phyloP scores from a whole-genome alignment of 768 basidiomycete species.

The Chalciporus pseudorubinellus region DNA sequence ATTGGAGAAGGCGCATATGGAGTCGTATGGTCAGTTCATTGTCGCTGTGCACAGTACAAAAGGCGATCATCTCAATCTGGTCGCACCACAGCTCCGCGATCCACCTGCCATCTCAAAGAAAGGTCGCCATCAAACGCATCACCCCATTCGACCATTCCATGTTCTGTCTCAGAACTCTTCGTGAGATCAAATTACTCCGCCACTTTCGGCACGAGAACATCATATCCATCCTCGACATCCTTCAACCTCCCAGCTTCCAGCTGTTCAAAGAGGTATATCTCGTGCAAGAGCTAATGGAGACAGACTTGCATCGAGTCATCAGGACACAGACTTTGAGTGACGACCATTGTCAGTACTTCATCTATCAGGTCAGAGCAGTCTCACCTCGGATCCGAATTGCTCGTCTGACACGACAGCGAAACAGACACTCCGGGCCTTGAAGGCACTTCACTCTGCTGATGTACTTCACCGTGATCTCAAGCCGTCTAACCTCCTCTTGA shows the following conservation, averaged over 20 bases:
- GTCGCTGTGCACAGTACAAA: neutral
- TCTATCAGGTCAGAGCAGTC: slow-evolving; percentile 74
- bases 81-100: slow-evolving; percentile 56
- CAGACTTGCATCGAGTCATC: slow-evolving; percentile 95
- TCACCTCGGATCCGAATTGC: neutral
- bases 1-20: slow-evolving; percentile 97
- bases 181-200: slow-evolving; percentile 91
- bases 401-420: slow-evolving; percentile 1
- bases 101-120: slow-evolving; percentile 72
- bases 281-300: slow-evolving; percentile 81
- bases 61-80: neutral
- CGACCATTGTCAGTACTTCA: slow-evolving; percentile 96
- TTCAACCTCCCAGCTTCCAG: slow-evolving; percentile 72
- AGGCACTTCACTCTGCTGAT: slow-evolving; percentile 92
- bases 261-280: slow-evolving; percentile 84
- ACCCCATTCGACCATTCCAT: slow-evolving; percentile 93
- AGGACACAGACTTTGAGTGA: slow-evolving; percentile 91
- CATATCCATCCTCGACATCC: slow-evolving; percentile 93
- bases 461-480: slow-evolving; percentile 96
- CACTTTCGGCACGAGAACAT: slow-evolving; percentile 88
- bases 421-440: slow-evolving; percentile 86
- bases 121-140: slow-evolving; percentile 96
- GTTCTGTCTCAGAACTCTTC: slow-evolving; percentile 81
- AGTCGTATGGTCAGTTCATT: slow-evolving; percentile 62
- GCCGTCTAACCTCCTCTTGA: slow-evolving; percentile 91